Conservation (phyloP, 495 filamentous ascomycete genomes). For the Patellaria atrata region DNA sequence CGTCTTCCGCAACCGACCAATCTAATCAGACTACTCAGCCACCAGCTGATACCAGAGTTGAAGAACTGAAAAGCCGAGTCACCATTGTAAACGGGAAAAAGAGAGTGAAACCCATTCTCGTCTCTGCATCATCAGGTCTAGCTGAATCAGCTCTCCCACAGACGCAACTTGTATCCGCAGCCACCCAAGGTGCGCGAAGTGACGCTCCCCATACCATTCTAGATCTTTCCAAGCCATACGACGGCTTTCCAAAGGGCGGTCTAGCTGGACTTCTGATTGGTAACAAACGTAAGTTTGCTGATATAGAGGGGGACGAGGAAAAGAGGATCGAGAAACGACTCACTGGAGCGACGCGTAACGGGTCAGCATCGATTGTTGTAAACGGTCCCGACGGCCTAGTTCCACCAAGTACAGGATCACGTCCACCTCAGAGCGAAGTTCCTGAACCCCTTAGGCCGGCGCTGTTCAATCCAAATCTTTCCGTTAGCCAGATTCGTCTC, state of each 20-base stretch:
- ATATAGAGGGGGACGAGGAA: conserved; percentile 53
- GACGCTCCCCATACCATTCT: conserved; percentile 75
- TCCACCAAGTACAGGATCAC: conserved; percentile 15
- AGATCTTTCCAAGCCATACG: conserved; percentile 86
- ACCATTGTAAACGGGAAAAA: conserved; percentile 95
- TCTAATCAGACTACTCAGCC: conserved; percentile 28
- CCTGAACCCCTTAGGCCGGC: conserved; percentile 84
- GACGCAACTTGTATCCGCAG: conserved; percentile 62
- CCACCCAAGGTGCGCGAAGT: conserved; percentile 37
- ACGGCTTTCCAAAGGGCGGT: conserved; percentile 83
- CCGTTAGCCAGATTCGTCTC: conserved; percentile 72
- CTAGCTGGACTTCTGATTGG: conserved; percentile 73
- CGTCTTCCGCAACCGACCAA: conserved; percentile 11
- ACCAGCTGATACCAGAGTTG: conserved; percentile 50
- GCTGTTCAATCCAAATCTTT: conserved; percentile 62
- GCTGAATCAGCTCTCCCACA: conserved; percentile 80
- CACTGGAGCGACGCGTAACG: conserved; percentile 39
- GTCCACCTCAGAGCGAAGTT: conserved; percentile 7
- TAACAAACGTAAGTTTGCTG: conserved; percentile 74
- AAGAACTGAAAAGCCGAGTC: conserved; percentile 73
- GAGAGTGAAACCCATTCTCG: conserved; percentile 77
- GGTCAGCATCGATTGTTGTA: conserved; percentile 56
- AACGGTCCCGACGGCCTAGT: conserved; percentile 67
- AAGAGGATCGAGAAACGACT: conserved; percentile 50
- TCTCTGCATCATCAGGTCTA: conserved; percentile 67